Base-by-base conservation (phyloP, 306 rosid species). In the Glycine tomentella region DNA sequence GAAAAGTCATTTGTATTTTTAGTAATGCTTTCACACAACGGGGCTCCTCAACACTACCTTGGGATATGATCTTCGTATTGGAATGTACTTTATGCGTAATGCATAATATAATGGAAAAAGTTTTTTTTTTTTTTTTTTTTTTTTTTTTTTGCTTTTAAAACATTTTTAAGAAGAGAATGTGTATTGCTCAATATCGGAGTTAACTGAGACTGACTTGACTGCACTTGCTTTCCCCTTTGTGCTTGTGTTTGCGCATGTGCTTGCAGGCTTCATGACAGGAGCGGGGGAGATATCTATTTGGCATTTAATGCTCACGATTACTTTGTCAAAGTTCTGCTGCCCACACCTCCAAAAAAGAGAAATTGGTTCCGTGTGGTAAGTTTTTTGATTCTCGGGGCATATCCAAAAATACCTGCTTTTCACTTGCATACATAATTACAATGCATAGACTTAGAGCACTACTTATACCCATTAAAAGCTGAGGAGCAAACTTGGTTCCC, bases 321-420 rank as follows among this genome's bases (percentile, higher is more conserved):
- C 20, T 20, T 20, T 20, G 20, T 20, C 20, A 20, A 20, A 20
- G 20, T 20, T 80, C 48, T 78, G 5, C 74, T 95, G 31, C 94
- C 97, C 7, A 58, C 89, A 15, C 93, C 97, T 20, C 97, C 99
- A 44, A 58, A 57, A 40, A 82, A 81, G 58, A 87, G 89, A 79
- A 86, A 71, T 10, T 93, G 99, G 99, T 87, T 85, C 87, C 96
- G 99, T 20, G 97, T 95, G 96, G 99, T 95, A 85, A 86, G 97
- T 81, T 33, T 69, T 77, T 48, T 49, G 67, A n/a, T 72, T 62
- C 79, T 31, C 34, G 36, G 49, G 68, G 25, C 55, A 51, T 49
- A 33, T 64, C 59, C 61, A 40, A 45, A 70, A 16, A 14, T 14
- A 48, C 13, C 15, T 73, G 63, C 20, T 76, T 74, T 38, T 77